A percentile compares a stretch with the other conserved stretches of the same genome.
These are phyloP conservation scores for Epichloe uncinata DNA, from an alignment of 2,329 filamentous ascomycete genomes.

Conservation along the genomic window DNA sequence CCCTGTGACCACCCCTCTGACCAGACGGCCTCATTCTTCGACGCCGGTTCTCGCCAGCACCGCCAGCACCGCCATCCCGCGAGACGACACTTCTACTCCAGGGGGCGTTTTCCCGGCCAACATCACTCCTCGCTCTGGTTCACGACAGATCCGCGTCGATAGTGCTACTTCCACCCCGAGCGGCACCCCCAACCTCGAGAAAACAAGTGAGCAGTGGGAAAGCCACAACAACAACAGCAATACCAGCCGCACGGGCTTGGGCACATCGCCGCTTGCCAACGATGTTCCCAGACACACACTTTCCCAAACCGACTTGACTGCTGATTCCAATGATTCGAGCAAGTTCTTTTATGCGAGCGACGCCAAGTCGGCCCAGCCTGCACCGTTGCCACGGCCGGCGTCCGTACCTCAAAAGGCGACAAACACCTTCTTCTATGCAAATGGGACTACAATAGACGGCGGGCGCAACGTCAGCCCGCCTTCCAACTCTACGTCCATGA, in stretches of 20 bases:
- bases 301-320: conserved; percentile 14
- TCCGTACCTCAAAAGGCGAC: conserved; percentile 32
- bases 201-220: conserved; percentile 30
- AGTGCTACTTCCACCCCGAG: conserved; percentile 54
- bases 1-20: conserved; percentile 26
- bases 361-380: conserved; percentile 34
- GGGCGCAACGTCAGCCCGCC: conserved; percentile 22
- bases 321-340: conserved; percentile 16
- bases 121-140: conserved; percentile 66
- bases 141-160: conserved; percentile 57
- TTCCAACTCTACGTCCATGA: conserved; percentile 17
- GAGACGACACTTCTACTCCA: conserved; percentile 40
- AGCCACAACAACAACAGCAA: conserved; percentile 5
- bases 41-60: conserved; percentile 10
- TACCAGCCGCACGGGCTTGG: conserved; percentile 15
- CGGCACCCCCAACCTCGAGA: conserved; percentile 40
- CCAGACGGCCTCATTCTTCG: conserved; percentile 18
- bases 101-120: conserved; percentile 47
- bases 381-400: conserved; percentile 24
- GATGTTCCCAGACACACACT: conserved; percentile 15
- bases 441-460: conserved; percentile 29
- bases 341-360: conserved; percentile 94
- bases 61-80: conserved; percentile 9
- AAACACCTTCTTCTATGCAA: conserved; percentile 43
- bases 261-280: conserved; percentile 19